These are phyloP conservation scores for Paecilomyces formosus DNA, from an alignment of 2,329 filamentous ascomycete genomes.

Conservation along the genomic window DNA sequence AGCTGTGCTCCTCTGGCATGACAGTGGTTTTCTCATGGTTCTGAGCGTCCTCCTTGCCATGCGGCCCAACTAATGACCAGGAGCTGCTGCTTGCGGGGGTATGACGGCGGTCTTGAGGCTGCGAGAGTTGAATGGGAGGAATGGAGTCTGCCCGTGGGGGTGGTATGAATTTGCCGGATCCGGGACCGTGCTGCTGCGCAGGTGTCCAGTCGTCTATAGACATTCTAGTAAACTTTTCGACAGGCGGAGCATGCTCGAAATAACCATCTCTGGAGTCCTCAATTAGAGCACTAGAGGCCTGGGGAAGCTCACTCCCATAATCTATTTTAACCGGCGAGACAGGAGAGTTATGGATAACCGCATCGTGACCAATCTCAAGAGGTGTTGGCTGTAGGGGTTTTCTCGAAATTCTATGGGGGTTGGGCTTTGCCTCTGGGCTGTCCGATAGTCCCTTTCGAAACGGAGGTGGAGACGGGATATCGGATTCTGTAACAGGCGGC, in stretches of 20 bases:
- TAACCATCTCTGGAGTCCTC: constrained; percentile 18
- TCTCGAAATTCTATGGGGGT: constrained; percentile 14
- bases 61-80: constrained; percentile 25
- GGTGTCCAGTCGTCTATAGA: constrained; percentile 16
- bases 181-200: constrained; percentile 9
- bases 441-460: constrained; percentile 4
- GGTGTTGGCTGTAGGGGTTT: constrained; percentile 17
- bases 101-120: constrained; percentile 17
- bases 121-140: constrained; percentile 8
- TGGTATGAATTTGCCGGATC: constrained; percentile 7
- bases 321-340: constrained; percentile 28
- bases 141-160: constrained; percentile 19
- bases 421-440: constrained; percentile 9
- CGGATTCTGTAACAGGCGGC: constrained; percentile 14
- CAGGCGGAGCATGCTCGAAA: constrained; percentile 14
- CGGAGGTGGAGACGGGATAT: constrained; percentile 11
- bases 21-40: constrained; percentile 12
- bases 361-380: constrained; percentile 12
- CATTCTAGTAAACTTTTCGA: constrained; percentile 18
- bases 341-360: constrained; percentile 21
- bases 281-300: constrained; percentile 19
- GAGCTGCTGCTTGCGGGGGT: constrained; percentile 27
- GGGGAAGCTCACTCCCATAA: constrained; percentile 15
- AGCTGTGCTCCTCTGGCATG: constrained; percentile 17
- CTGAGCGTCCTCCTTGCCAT: constrained; percentile 15